Percentiles rank a stretch among this genome's conserved stretches.
Evolutionary conservation across 208 protist species (phyloP).

Genomic region (Acanthamoeba lugdunensis): DNA sequence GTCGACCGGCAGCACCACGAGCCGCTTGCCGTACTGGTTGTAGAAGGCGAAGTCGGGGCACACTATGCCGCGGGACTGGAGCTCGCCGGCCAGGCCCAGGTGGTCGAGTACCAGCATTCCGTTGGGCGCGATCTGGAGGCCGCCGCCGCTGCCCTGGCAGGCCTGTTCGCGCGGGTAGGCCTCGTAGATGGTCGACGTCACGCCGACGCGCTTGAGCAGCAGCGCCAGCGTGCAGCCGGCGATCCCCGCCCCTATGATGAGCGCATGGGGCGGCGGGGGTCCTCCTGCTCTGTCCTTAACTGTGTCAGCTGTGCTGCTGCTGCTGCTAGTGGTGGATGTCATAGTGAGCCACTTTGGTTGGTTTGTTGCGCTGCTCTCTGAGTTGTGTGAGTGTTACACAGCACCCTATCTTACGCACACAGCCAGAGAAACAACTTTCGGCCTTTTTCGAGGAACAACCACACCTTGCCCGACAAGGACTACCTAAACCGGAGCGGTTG

Average conservation of each 20-base stretch:
- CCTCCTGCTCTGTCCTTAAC: too few relatives aligned
- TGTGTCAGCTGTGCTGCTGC: too few relatives aligned
- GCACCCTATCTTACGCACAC: too few relatives aligned
- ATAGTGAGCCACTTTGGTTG: too few relatives aligned
- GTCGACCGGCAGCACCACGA: not conserved
- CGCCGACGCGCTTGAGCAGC: not conserved
- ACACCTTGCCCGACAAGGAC: too few relatives aligned
- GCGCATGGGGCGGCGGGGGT: not conserved
- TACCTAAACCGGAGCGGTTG: too few relatives aligned
- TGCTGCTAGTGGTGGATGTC: too few relatives aligned
- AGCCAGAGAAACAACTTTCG: too few relatives aligned
- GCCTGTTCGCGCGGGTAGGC: not conserved
- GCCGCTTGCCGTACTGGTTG: not conserved
- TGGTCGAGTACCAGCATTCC: slow-evolving; percentile 27
- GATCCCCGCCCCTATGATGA: slow-evolving; percentile 36
- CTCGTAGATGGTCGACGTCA: not conserved
- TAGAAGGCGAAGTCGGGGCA: not conserved
- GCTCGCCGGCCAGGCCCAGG: slow-evolving; percentile 1
- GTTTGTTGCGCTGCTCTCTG: too few relatives aligned
- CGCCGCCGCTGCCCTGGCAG: not conserved
- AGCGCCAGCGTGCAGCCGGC: slow-evolving; percentile 42
- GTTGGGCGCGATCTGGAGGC: not conserved
- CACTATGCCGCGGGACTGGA: not conserved
- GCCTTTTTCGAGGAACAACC: too few relatives aligned
- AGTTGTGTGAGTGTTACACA: too few relatives aligned